Conservation (phyloP, 2,329 filamentous ascomycete genomes). For the Verticillium isaacii region DNA sequence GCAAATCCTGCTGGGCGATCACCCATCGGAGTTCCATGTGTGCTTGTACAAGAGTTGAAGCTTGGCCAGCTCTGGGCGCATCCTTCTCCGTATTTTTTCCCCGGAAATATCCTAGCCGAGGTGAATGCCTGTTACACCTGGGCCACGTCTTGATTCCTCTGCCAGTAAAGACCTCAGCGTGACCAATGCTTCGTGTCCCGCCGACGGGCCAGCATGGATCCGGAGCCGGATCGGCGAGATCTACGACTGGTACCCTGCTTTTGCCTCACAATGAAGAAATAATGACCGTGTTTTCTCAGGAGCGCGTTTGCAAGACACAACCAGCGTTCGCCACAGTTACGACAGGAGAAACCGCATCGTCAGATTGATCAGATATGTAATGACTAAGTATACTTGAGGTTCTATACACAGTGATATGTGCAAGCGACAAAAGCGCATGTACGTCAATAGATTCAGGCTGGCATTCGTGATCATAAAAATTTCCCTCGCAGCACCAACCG, state of each 20-base stretch:
- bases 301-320: no score
- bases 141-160: background rate
- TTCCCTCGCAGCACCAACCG: background rate
- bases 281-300: no score
- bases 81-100: background rate
- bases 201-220: background rate
- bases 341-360: background rate
- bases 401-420: background rate
- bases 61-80: background rate
- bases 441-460: background rate
- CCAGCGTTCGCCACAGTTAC: background rate
- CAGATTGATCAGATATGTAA: background rate
- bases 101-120: background rate
- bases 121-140: no score
- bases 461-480: background rate
- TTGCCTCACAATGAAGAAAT: no score
- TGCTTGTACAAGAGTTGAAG: background rate
- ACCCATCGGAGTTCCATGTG: background rate
- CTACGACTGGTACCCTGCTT: no score
- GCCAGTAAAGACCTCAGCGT: background rate
- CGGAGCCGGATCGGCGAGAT: background rate
- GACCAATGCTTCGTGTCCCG: background rate
- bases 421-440: background rate
- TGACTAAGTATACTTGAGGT: background rate
- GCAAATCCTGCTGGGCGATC: background rate